phyloP scores from a whole-genome alignment of 2,329 filamentous ascomycete genomes.

The Pyrenophora graminea region DNA sequence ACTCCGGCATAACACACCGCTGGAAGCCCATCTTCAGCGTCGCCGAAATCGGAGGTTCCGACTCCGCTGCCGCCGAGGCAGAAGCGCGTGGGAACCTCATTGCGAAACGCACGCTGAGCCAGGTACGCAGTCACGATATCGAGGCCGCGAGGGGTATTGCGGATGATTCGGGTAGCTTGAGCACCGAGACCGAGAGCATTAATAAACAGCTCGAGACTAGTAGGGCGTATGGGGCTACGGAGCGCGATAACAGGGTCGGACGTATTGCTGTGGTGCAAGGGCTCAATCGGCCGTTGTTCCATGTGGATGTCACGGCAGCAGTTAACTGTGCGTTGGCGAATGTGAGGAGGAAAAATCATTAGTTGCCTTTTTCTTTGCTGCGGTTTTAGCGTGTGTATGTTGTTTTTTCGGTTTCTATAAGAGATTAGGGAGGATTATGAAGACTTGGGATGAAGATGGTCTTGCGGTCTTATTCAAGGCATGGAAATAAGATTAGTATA shows the following conservation, averaged over 20 bases:
- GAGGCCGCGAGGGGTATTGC: conserved; percentile 18
- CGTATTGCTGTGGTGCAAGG: conserved; percentile 71
- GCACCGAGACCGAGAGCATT: conserved; percentile 33
- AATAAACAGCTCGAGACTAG: conserved; percentile 39
- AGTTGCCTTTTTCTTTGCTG: background rate
- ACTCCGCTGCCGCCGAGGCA: conserved; percentile 72
- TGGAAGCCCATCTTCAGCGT: conserved; percentile 97
- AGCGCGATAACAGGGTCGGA: conserved; percentile 31
- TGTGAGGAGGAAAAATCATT: conserved; percentile 53
- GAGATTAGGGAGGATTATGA: background rate
- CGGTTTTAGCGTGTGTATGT: background rate
- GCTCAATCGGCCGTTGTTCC: conserved; percentile 89
- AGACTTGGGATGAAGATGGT: no score
- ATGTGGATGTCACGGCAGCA: conserved; percentile 90
- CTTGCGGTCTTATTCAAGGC: no score
- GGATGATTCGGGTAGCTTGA: conserved; percentile 9
- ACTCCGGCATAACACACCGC: conserved; percentile 61
- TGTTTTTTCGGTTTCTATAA: conserved; percentile 2
- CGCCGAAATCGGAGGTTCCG: conserved; percentile 78
- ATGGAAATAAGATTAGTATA: no score
- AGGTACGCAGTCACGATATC: conserved; percentile 56
- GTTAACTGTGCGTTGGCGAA: conserved; percentile 87
- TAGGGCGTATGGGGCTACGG: conserved; percentile 38
- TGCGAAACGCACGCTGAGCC: conserved; percentile 23
- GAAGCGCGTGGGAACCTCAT: conserved; percentile 66